Percentiles rank a stretch among this genome's conserved stretches.
Conservation (phyloP, 768 basidiomycete species). For the Pseudohyphozyma bogoriensis region DNA sequence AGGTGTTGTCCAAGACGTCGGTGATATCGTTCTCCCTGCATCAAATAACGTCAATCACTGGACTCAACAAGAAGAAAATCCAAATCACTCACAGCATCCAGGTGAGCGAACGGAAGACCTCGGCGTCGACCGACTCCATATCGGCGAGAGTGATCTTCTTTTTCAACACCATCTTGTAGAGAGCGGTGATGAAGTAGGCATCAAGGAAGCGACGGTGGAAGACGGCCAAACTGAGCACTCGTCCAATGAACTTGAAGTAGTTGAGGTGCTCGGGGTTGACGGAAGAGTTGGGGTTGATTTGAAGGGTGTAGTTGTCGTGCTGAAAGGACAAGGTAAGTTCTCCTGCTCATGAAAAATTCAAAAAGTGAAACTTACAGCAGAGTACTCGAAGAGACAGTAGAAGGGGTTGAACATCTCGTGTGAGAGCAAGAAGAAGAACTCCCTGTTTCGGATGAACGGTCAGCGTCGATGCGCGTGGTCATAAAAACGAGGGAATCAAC, state of each 20-base stretch:
- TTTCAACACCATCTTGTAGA: slow-evolving; percentile 99
- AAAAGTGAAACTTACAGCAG: slow-evolving; percentile 46
- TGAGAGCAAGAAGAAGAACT: slow-evolving; percentile 98
- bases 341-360: no score
- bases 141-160: slow-evolving; percentile 92
- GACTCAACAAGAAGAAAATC: background rate
- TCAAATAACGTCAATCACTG: slow-evolving; percentile 1
- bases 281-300: slow-evolving; percentile 77
- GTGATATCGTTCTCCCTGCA: slow-evolving; percentile 92
- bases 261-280: slow-evolving; percentile 99
- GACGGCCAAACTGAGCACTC: slow-evolving; percentile 87
- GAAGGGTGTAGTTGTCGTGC: slow-evolving; percentile 98
- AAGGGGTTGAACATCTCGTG: slow-evolving; percentile 99
- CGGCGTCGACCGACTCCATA: slow-evolving; percentile 91
- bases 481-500: slow-evolving; percentile 41
- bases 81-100: slow-evolving; percentile 87
- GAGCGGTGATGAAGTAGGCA: slow-evolving; percentile 97
- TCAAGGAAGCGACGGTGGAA: slow-evolving; percentile 99
- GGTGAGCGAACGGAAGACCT: slow-evolving; percentile 83
- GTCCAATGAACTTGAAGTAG: slow-evolving; percentile 99
- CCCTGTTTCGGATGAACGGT: slow-evolving; percentile 53
- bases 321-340: background rate
- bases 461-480: slow-evolving; percentile 9
- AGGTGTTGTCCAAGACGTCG: slow-evolving; percentile 94
- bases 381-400: slow-evolving; percentile 99